These are phyloP conservation scores for Penicillium paxilli DNA, from an alignment of 495 filamentous ascomycete genomes.

Conservation along the genomic window DNA sequence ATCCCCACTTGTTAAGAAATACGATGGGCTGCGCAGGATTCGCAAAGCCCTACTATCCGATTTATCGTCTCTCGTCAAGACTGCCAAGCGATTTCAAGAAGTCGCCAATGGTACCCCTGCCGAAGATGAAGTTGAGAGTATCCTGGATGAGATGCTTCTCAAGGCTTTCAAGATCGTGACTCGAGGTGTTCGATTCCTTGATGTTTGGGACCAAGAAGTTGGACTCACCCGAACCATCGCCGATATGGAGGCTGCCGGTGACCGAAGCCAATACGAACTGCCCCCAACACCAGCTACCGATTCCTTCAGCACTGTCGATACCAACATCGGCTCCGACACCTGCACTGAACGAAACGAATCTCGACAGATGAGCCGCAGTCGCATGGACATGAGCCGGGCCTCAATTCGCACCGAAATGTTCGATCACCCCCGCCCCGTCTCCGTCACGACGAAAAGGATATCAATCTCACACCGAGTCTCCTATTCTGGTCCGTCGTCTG, in stretches of 20 bases:
- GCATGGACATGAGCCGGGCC: slow-evolving; percentile 37
- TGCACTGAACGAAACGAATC: slow-evolving; percentile 35
- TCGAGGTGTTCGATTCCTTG: slow-evolving; percentile 87
- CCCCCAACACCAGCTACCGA: slow-evolving; percentile 76
- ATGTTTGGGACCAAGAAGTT: slow-evolving; percentile 79
- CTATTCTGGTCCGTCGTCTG: slow-evolving; percentile 46
- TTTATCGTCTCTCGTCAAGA: slow-evolving; percentile 83
- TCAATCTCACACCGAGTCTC: slow-evolving; percentile 61
- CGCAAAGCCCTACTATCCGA: slow-evolving; percentile 88
- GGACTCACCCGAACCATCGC: slow-evolving; percentile 62
- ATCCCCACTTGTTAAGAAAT: slow-evolving; percentile 66
- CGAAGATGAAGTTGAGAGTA: slow-evolving; percentile 65
- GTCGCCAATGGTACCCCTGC: slow-evolving; percentile 48
- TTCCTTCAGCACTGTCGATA: slow-evolving; percentile 28
- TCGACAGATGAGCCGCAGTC: slow-evolving; percentile 38
- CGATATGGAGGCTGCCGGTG: slow-evolving; percentile 48
- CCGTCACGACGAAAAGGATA: slow-evolving; percentile 45
- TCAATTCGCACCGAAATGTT: slow-evolving; percentile 39
- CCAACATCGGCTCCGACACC: slow-evolving; percentile 17
- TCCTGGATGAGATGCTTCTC: slow-evolving; percentile 88
- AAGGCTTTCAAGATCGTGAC: slow-evolving; percentile 94
- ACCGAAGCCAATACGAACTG: slow-evolving; percentile 37
- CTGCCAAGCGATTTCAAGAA: slow-evolving; percentile 78
- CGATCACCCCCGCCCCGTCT: slow-evolving; percentile 33
- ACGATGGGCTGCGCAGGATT: slow-evolving; percentile 73